A percentile compares a stretch with the other conserved stretches of the same genome.
Evolutionary conservation across 306 rosid species (phyloP).

Genomic region (Medicago lupulina): DNA sequence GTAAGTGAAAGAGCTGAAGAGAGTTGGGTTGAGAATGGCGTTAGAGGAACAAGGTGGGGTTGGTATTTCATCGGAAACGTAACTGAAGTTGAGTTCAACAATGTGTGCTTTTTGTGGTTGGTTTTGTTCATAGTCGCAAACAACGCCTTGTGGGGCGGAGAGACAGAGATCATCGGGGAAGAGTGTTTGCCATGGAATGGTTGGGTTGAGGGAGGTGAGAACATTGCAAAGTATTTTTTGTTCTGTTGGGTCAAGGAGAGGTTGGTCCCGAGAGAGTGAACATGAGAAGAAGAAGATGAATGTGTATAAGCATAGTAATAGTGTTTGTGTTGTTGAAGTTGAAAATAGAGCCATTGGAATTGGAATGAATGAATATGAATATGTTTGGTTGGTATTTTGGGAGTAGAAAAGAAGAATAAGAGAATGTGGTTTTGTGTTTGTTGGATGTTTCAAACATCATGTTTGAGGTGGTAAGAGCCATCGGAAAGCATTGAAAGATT

Average conservation of each 20-base stretch:
- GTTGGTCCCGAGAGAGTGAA: constrained; percentile 54
- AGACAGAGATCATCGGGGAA: constrained; percentile 72
- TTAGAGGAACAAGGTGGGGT: constrained; percentile 74
- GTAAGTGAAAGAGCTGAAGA: constrained; percentile 63
- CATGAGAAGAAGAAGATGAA: neutral
- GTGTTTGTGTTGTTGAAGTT: neutral
- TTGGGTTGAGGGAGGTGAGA: constrained; percentile 68
- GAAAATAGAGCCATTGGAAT: constrained; percentile 45
- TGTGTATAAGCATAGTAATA: neutral
- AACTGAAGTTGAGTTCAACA: constrained; percentile 72
- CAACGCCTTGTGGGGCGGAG: constrained; percentile 72
- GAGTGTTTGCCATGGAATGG: constrained; percentile 67
- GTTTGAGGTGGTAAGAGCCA: no score
- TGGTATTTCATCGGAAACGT: constrained; percentile 66
- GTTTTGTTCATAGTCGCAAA: constrained; percentile 51
- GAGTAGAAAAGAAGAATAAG: neutral
- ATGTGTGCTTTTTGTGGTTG: constrained; percentile 43
- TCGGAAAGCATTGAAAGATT: no score
- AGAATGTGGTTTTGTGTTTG: neutral
- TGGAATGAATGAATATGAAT: neutral
- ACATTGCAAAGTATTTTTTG: constrained; percentile 56
- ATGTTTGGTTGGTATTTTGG: no score
- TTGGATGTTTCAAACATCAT: no score
- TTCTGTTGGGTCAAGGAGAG: constrained; percentile 48
- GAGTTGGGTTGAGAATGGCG: constrained; percentile 59